A percentile compares a stretch with the other conserved stretches of the same genome.
phyloP scores from a whole-genome alignment of 176 grass and related monocot species.

The Olyra latifolia region DNA sequence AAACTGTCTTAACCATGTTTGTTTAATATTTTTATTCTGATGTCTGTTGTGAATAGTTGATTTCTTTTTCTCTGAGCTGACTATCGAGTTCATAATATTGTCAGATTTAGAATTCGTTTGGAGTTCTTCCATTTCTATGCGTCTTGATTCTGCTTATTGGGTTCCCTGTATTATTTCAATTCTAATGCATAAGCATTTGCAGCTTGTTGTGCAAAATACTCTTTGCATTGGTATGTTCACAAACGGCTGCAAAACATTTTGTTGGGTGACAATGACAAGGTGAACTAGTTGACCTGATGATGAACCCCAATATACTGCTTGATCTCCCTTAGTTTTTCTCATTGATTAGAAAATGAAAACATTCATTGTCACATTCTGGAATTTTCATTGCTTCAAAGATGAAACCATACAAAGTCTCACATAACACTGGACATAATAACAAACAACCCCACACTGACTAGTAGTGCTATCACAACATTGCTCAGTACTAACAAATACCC shows the following conservation, averaged over 20 bases:
- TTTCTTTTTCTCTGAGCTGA: neutral
- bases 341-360: too few relatives aligned
- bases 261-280: neutral
- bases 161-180: neutral
- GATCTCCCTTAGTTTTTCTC: neutral
- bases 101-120: neutral
- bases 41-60: neutral
- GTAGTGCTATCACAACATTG: too few relatives aligned
- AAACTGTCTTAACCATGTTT: neutral
- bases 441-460: too few relatives aligned
- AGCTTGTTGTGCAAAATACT: conserved; percentile 2
- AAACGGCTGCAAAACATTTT: neutral
- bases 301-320: neutral
- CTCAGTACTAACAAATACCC: too few relatives aligned
- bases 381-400: too few relatives aligned
- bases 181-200: neutral
- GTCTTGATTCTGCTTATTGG: conserved; percentile 1
- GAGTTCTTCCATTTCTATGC: neutral
- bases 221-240: neutral
- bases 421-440: too few relatives aligned
- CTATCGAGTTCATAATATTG: neutral
- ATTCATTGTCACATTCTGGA: too few relatives aligned
- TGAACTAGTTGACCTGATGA: neutral
- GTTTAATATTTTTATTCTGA: neutral
- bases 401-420: too few relatives aligned